Conservation (phyloP, 2,329 filamentous ascomycete species). For the Plenodomus tracheiphilus region DNA sequence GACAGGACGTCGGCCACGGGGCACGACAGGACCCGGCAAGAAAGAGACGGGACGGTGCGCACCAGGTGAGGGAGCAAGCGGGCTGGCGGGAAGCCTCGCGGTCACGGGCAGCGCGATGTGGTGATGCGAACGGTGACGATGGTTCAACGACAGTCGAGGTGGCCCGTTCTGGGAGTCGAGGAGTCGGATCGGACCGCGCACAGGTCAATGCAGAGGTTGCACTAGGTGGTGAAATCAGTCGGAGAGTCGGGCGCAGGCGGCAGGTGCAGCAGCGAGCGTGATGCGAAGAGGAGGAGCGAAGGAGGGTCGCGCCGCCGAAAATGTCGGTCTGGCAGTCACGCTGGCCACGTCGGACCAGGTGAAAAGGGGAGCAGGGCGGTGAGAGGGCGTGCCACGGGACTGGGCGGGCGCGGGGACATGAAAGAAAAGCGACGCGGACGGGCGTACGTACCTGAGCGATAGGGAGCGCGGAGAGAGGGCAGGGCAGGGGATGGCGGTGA, state of each 20-base stretch:
- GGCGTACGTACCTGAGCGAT: constrained; percentile 39
- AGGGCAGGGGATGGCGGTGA: constrained; percentile 35
- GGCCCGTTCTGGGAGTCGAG: constrained; percentile 36
- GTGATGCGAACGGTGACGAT: constrained; percentile 26
- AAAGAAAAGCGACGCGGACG: constrained; percentile 12
- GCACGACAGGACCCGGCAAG: constrained; percentile 16
- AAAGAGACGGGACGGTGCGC: constrained; percentile 38
- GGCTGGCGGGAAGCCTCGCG: constrained; percentile 30
- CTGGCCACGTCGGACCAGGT: constrained; percentile 31
- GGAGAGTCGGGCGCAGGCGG: constrained; percentile 20
- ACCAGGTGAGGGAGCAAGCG: constrained; percentile 31
- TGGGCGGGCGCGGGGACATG: constrained; percentile 23
- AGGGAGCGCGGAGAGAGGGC: constrained; percentile 22
- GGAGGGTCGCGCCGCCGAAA: constrained; percentile 25
- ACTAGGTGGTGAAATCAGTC: constrained; percentile 39
- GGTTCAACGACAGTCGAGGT: constrained; percentile 25
- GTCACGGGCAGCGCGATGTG: constrained; percentile 26
- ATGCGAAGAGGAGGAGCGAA: constrained; percentile 13
- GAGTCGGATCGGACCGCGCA: constrained; percentile 40
- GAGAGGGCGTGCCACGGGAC: constrained; percentile 25
- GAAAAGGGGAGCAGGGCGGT: constrained; percentile 44
- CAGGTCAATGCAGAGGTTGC: constrained; percentile 45
- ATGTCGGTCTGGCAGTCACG: constrained; percentile 29
- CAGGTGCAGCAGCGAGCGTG: constrained; percentile 14
- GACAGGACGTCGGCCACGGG: constrained; percentile 17